Conservation (phyloP, 2,329 filamentous ascomycete genomes). For the Verticillium zaregamsianum region DNA sequence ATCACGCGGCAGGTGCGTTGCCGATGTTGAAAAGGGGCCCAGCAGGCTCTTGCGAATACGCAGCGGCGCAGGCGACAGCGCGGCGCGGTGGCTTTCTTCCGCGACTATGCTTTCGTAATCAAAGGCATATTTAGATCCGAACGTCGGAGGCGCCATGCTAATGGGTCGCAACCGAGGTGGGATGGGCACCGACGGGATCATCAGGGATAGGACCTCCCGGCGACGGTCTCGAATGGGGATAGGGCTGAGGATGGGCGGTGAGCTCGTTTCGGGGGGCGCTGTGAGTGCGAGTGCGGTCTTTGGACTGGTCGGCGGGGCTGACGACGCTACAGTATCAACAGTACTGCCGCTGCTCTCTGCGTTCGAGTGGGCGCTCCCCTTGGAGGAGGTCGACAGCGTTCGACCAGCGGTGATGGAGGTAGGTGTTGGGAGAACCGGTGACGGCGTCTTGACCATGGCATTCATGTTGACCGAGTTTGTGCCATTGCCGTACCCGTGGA, state of each 20-base stretch:
- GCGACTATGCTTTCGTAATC: slow-evolving; percentile 19
- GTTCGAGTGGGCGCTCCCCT: slow-evolving; percentile 15
- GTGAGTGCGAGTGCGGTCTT: slow-evolving; percentile 9
- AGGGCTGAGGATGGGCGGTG: slow-evolving; percentile 8
- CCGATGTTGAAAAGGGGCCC: slow-evolving; percentile 1
- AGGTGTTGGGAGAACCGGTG: neutral
- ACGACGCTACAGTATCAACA: slow-evolving; percentile 19
- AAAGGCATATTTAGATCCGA: slow-evolving; percentile 16
- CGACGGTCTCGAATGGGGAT: slow-evolving; percentile 21
- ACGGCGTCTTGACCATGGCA: neutral
- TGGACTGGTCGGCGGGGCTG: slow-evolving; percentile 18
- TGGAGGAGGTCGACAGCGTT: slow-evolving; percentile 10
- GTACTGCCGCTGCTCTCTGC: slow-evolving; percentile 22
- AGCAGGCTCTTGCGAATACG: slow-evolving; percentile 13
- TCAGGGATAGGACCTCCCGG: slow-evolving; percentile 21
- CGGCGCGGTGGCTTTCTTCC: slow-evolving; percentile 8
- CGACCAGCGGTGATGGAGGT: neutral
- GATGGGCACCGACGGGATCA: slow-evolving; percentile 2
- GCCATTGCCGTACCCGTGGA: slow-evolving; percentile 51
- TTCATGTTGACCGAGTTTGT: slow-evolving; percentile 33
- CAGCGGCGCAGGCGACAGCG: slow-evolving; percentile 11
- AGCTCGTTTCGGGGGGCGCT: slow-evolving; percentile 1
- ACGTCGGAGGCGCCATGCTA: slow-evolving; percentile 18
- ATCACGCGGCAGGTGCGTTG: neutral
- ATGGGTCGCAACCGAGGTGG: slow-evolving; percentile 15